Evolutionary conservation across 2,329 filamentous ascomycete species (phyloP).

Genomic region (Talaromyces albobiverticillius): DNA sequence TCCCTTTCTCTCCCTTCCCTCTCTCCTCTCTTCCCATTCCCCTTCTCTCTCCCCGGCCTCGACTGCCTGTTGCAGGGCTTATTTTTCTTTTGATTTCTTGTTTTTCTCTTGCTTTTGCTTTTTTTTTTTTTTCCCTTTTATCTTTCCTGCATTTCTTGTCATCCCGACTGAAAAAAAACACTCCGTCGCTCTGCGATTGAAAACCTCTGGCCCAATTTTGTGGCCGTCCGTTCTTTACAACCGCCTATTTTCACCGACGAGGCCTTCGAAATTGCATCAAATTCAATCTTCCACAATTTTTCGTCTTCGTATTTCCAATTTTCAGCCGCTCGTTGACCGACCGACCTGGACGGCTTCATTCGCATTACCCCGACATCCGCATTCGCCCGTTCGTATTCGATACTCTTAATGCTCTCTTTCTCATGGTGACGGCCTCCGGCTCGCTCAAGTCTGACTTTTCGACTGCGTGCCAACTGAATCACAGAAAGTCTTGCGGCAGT

Average conservation of each 20-base stretch:
- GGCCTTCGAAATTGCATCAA: slow-evolving; percentile 1
- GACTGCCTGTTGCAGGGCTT: slow-evolving; percentile 7
- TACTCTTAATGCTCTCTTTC: slow-evolving; percentile 6
- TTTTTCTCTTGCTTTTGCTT: slow-evolving; percentile 16
- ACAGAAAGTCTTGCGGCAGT: slow-evolving; percentile 11
- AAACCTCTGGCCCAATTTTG: slow-evolving; percentile 25
- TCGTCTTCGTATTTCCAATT: background rate
- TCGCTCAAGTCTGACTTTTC: slow-evolving; percentile 14
- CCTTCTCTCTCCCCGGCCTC: slow-evolving; percentile 18
- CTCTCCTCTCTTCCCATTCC: slow-evolving; percentile 16
- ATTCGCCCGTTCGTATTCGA: background rate
- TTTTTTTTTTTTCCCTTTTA: slow-evolving; percentile 13
- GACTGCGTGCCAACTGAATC: slow-evolving; percentile 1
- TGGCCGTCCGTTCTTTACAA: slow-evolving; percentile 40
- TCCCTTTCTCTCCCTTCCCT: slow-evolving; percentile 16
- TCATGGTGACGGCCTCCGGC: slow-evolving; percentile 14
- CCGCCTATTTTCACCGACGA: background rate
- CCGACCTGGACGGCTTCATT: background rate
- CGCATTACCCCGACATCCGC: background rate
- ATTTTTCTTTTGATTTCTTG: slow-evolving; percentile 16
- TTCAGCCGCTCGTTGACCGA: background rate
- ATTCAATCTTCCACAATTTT: background rate
- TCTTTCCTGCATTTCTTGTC: slow-evolving; percentile 14
- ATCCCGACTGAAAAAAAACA: slow-evolving; percentile 5
- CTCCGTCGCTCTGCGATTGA: slow-evolving; percentile 12